These are phyloP conservation scores for Sapria himalayana DNA, from an alignment of 345 rosid species.

Conservation along the genomic window DNA sequence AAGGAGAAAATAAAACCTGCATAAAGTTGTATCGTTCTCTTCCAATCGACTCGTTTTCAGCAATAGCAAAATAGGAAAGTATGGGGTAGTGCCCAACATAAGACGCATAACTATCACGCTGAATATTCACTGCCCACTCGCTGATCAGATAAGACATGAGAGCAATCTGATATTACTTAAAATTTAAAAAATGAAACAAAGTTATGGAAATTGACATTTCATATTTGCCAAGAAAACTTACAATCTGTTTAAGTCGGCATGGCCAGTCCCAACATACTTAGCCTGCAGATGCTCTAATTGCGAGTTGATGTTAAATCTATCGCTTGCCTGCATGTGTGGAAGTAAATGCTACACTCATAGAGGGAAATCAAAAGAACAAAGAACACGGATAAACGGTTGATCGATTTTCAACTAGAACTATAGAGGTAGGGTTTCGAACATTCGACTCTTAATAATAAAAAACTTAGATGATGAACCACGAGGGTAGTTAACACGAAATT, in stretches of 20 bases:
- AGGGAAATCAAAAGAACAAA: too few species aligned
- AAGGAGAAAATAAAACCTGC: conserved; percentile 29
- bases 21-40: conserved; percentile 84
- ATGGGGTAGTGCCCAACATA: conserved; percentile 73
- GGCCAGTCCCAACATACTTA: conserved; percentile 89
- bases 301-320: conserved; percentile 93
- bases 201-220: not conserved
- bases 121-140: conserved; percentile 91
- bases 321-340: conserved; percentile 52
- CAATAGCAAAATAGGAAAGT: conserved; percentile 66
- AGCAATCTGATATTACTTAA: not conserved
- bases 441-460: too few species aligned
- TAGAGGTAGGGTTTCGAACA: too few species aligned
- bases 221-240: conserved; percentile 12
- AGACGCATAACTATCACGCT: conserved; percentile 82
- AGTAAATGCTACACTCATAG: too few species aligned
- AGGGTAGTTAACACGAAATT: too few species aligned
- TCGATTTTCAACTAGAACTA: too few species aligned
- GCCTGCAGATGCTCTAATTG: conserved; percentile 99
- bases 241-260: conserved; percentile 90
- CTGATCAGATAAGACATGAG: conserved; percentile 13
- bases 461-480: too few species aligned
- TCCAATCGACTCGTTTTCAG: conserved; percentile 83
- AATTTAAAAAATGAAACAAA: not conserved
- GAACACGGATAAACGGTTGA: not conserved